phyloP scores from a whole-genome alignment of 106 monocot species.

The Allium cepa region DNA sequence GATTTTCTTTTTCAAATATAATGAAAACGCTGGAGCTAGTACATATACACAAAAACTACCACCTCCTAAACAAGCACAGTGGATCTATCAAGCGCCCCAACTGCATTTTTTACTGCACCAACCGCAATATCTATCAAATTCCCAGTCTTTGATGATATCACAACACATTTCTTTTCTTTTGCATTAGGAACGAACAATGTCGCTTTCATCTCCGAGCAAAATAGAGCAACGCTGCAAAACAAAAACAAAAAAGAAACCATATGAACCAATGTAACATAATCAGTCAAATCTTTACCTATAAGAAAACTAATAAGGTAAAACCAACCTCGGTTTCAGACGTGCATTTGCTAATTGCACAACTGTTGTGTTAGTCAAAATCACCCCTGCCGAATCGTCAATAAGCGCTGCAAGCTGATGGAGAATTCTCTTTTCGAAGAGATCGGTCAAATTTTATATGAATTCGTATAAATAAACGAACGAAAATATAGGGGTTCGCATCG shows the following conservation, averaged over 20 bases:
- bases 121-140: slow-evolving; percentile 64
- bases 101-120: slow-evolving; percentile 38
- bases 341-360: slow-evolving; percentile 72
- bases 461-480: no score
- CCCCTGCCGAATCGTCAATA: slow-evolving; percentile 73
- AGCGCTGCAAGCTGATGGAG: slow-evolving; percentile 82
- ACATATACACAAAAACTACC: no score
- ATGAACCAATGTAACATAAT: neutral
- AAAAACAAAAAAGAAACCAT: neutral
- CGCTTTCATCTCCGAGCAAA: slow-evolving; percentile 72
- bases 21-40: no score
- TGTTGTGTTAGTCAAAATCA: slow-evolving; percentile 80
- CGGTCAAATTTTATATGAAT: no score
- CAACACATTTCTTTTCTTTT: slow-evolving; percentile 56
- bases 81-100: slow-evolving; percentile 25
- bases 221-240: slow-evolving; percentile 65
- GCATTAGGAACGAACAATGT: slow-evolving; percentile 64
- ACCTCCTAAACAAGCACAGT: slow-evolving; percentile 38
- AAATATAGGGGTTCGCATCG: no score
- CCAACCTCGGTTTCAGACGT: slow-evolving; percentile 41
- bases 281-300: no score
- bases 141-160: slow-evolving; percentile 67
- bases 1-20: no score
- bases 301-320: neutral
- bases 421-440: no score